Evolutionary conservation across 768 basidiomycete species (phyloP), one percentile per base, ranked within the genome.

Genomic region (Coprinopsis sp.): DNA sequence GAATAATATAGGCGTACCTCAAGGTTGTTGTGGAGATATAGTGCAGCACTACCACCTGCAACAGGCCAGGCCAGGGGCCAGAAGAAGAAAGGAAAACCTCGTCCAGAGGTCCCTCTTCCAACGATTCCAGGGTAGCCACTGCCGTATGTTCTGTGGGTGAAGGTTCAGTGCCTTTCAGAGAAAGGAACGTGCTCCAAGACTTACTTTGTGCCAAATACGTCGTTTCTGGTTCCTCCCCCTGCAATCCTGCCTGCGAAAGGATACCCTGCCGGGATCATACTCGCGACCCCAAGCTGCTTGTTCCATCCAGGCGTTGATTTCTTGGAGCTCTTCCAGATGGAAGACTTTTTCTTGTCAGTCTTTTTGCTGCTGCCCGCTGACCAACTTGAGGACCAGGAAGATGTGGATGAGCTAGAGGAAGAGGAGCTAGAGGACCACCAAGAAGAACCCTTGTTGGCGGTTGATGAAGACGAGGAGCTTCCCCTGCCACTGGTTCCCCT

Each of bases 31-130:
- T 54, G 44, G 23, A 60, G 51, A 30, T 65, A 63, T 6, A 50
- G 49, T 5, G 54, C 56, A 5, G 61, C 63, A 4, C 53, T 45
- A 12, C 51, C 13, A 47, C 57, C 63, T 29, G 28, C 62, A 27
- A 47, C 7, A 2, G 46, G 46, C 76, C 78, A 82, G 2, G 71
- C 65, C 5, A 82, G 16, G 0, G 81, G 81, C 80, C 81, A 83
- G 62, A 73, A 84, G 53, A 68, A 71, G 47, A 80, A 83, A 1
- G 82, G 82, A 57, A 84, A 82, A 3, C 68, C 69, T 0, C 71
- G 65, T 0, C 70, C 71, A 2, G 50, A 33, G n/a, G 78, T 74
- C 18, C 78, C 78, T 7, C 66, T 62, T 6, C 64, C 63, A 3
- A 51, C 37, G 31, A 70, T 33, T 3, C 77, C 76, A 36, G 80